These are phyloP conservation scores for Trametopsis cervina DNA, from an alignment of 768 basidiomycete genomes.

Conservation along the genomic window DNA sequence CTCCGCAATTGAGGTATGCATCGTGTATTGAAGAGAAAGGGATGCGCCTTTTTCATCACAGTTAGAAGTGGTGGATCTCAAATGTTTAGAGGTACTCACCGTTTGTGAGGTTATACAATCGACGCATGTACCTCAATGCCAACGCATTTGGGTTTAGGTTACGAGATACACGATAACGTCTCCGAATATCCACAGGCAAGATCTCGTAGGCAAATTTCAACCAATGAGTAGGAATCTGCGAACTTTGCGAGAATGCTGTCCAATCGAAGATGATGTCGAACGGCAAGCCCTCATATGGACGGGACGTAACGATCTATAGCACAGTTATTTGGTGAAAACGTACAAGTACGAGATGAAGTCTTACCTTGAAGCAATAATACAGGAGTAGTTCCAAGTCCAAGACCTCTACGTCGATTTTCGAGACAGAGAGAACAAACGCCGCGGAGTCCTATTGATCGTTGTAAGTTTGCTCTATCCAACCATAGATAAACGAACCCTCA, in stretches of 20 bases:
- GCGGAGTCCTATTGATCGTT: constrained; percentile 28
- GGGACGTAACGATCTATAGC: constrained; percentile 43
- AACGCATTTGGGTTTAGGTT: constrained; percentile 70
- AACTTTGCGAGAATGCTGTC: constrained; percentile 66
- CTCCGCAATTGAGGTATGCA: constrained; percentile 58
- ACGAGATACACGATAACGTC: constrained; percentile 52
- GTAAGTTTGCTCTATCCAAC: too few relatives aligned
- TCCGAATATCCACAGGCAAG: constrained; percentile 62
- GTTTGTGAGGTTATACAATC: constrained; percentile 64
- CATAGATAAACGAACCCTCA: neutral
- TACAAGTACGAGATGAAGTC: constrained; percentile 7
- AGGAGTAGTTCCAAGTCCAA: constrained; percentile 74
- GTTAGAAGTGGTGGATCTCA: neutral
- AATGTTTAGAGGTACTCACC: constrained; percentile 27
- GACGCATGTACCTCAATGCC: constrained; percentile 67
- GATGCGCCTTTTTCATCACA: constrained; percentile 9
- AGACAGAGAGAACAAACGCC: constrained; percentile 58
- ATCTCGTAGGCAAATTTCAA: constrained; percentile 72
- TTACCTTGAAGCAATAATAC: constrained; percentile 71
- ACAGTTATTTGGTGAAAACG: neutral
- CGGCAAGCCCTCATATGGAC: constrained; percentile 37
- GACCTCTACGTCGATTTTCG: constrained; percentile 70
- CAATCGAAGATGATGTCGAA: constrained; percentile 81
- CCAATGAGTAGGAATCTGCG: constrained; percentile 79
- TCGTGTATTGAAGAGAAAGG: constrained; percentile 32